Evolutionary conservation across 2,329 filamentous ascomycete species (phyloP), one percentile per base, ranked within the genome.

Genomic region (Phoma herbarum): DNA sequence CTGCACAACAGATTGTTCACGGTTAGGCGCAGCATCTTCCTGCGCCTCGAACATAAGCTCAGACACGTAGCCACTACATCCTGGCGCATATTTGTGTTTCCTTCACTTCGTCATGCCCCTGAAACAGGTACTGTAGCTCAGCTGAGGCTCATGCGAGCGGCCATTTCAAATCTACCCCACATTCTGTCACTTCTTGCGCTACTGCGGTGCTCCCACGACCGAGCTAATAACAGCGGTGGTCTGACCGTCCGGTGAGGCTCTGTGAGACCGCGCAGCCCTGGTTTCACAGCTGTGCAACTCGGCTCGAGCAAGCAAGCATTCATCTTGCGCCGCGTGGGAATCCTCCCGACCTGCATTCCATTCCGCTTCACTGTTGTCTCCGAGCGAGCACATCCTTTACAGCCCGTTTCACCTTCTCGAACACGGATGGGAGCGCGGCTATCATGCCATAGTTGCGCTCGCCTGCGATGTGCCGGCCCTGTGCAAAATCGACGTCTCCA

Each of bases 401-500:
- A 12, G 71, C 66, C 52, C 63, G 48, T 26, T 65, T 59, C 14
- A 77, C 70, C 20, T 53, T 47, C n/a, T 70, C 69, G 43, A 71
- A 76, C 14, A 60, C 46, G 8, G 49, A 63, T 0, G 73, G 71
- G 64, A 71, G 62, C 29, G 72, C 60, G 23, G 71, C 73, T 46
- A 76, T 63, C 73, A 76, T 76, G 54, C 75, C 75, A 59, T 65
- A 74, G 43, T 77, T 76, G 33, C 64, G 62, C 26, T 73, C 67
- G 1, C 74, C 75, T 29, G 57, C 56, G 49, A 76, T 70, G 57
- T 68, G 65, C n/a, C 74, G 64, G n/a, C 74, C 75, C 6, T 71
- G 68, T 0, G 62, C 54, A 48, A 83, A 84, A 57, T 84, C 81
- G 31, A 85, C 80, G 3, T 75, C 64, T 33, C 76, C 81, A 1